Evolutionary conservation across 495 filamentous ascomycete genomes (phyloP).

Genomic region (Cudoniella acicularis): DNA sequence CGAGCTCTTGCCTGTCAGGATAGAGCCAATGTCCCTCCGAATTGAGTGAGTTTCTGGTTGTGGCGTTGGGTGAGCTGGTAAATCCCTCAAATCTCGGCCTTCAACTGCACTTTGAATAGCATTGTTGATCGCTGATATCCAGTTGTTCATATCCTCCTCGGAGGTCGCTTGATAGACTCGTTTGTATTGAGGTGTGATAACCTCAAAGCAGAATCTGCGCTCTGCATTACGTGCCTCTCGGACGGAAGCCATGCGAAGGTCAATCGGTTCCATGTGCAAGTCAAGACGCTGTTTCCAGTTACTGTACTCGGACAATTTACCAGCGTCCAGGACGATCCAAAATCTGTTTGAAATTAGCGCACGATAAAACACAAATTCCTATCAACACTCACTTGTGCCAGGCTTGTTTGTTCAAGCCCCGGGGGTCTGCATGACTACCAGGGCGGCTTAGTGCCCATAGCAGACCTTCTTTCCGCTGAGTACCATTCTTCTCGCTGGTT

Average conservation of each 20-base stretch:
- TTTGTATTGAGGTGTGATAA: conserved; percentile 95
- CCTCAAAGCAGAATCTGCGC: conserved; percentile 95
- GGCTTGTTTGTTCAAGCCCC: conserved; percentile 90
- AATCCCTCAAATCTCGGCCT: conserved; percentile 57
- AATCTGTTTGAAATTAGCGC: conserved; percentile 54
- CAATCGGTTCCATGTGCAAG: conserved; percentile 97
- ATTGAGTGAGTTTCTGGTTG: conserved; percentile 50
- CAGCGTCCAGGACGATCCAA: conserved; percentile 97
- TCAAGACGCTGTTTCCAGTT: conserved; percentile 99
- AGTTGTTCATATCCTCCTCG: conserved; percentile 95
- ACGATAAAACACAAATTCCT: background rate
- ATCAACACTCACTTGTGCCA: conserved; percentile 91
- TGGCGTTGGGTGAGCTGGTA: conserved; percentile 41
- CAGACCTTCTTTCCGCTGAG: conserved; percentile 78
- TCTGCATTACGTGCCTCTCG: conserved; percentile 92
- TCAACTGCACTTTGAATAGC: conserved; percentile 94
- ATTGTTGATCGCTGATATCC: conserved; percentile 97
- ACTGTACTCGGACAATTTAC: conserved; percentile 94
- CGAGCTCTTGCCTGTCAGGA: conserved; percentile 88
- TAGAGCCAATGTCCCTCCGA: conserved; percentile 81
- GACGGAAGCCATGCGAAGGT: conserved; percentile 94
- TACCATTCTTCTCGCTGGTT: conserved; percentile 45
- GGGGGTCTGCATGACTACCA: conserved; percentile 91
- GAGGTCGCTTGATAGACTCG: conserved; percentile 97
- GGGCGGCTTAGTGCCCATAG: conserved; percentile 92